Percentiles rank a stretch among this genome's conserved stretches.
phyloP scores from a whole-genome alignment of 257 asterid genomes.

The Forsythia suspensa region DNA sequence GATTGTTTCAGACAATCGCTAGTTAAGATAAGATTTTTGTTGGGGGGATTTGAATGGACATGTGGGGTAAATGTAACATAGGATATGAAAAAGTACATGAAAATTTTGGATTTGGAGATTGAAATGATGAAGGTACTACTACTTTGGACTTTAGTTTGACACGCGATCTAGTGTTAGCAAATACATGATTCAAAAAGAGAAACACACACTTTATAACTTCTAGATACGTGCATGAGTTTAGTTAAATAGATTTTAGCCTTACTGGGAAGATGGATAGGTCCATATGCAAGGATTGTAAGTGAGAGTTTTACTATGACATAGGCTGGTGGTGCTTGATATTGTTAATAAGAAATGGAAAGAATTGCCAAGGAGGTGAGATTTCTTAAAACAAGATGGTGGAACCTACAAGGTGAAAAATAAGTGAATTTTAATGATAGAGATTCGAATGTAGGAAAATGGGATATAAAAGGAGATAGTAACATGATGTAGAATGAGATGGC shows the following conservation, averaged over 20 bases:
- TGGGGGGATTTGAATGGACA: not conserved
- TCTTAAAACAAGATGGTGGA: not conserved
- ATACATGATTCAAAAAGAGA: not conserved
- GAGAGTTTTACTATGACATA: not conserved
- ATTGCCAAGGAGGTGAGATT: not conserved
- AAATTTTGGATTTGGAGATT: not conserved
- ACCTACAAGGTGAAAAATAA: no score
- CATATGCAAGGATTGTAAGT: not conserved
- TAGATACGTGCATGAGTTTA: not conserved
- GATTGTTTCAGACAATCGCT: not conserved
- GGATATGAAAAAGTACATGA: not conserved
- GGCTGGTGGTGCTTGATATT: not conserved
- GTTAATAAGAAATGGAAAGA: not conserved
- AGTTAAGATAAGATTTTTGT: not conserved
- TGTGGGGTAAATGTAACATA: not conserved
- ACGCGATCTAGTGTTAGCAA: not conserved
- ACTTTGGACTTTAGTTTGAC: not conserved
- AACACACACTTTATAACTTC: not conserved
- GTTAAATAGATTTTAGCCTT: not conserved
- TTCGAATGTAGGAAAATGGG: not conserved
- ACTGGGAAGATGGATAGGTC: not conserved
- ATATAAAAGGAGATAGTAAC: not conserved
- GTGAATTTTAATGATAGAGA: not conserved
- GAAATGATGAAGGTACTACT: not conserved
- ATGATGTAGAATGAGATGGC: no score